Evolutionary conservation across 495 filamentous ascomycete genomes (phyloP), one percentile per base, ranked within the genome.

Genomic region (Apiosordaria backusii): DNA sequence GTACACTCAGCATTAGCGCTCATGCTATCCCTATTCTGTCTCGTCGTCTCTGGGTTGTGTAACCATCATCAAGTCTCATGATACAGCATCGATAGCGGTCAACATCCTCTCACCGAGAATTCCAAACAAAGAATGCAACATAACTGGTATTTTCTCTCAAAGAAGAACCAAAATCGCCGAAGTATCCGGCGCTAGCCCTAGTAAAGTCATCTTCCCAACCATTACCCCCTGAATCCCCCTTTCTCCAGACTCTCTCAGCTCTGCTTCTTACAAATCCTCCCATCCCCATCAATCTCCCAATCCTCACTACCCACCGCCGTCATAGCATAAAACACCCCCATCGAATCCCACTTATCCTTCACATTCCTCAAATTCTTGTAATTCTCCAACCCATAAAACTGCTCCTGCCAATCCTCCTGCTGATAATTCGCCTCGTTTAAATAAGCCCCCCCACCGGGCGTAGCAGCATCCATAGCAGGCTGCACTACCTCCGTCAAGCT

Each of bases 391-490:
- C 52, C 52, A 55, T 55, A 55, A 55, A 55, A 55, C 52, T 55
- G 52, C 52, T 55, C 52, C 52, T 23, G n/a, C 52, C 52, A 55
- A 55, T 55, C 52, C 22, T 7, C 52, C 22, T 55, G 52, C 52
- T 55, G 16, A 55, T 10, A 55, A 18, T 55, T 55, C 9, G n/a
- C 52, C 22, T 55, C 52, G 10, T 55, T 55, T 5, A 55, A 18
- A 55, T 55, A 55, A 19, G 9, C 7, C 52, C 52, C 52, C 9
- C n/a, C n/a, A 13, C 52, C 52, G 4, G n/a, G n/a, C 52, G 52
- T 55, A 19, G 52, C 52, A 6, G n/a, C 52, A 55, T 55, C 52
- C 9, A 55, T 7, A 23, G 52, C 52, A 55, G 52, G 52, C 52
- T 55, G 52, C n/a, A 55, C 22, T n/a, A 55, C 19, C 52, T 55